Base-by-base conservation (phyloP, 1,284 basidiomycete species). In the Naganishia cerealis region DNA sequence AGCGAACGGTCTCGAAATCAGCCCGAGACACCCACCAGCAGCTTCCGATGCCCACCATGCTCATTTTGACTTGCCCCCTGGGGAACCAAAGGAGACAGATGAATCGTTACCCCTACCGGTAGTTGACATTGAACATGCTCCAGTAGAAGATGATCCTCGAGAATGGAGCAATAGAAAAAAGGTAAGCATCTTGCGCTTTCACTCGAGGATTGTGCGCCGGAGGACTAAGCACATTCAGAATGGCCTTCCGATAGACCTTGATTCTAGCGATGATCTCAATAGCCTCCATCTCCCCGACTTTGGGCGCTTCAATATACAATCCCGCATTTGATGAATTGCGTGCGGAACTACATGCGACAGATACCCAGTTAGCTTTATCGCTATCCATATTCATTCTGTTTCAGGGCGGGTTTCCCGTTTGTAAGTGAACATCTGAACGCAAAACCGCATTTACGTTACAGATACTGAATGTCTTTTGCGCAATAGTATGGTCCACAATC, bases 121-220 rank as follows among this genome's bases (percentile, higher is more conserved):
- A 0, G 48, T 83, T 16, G 87, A 89, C 76, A 88, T 89, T 66
- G 88, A 89, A 72, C 87, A 88, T 75, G 82, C 84, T 38, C 81
- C 84, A 15, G 90, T 93, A 3, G 78, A 83, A 10, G 85, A 94
- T 74, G 91, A 94, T 79, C 92, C 92, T 10, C 83, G 90, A 55
- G 75, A 83, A 71, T 94, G 92, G 92, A 86, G 86, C 1, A 69
- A 74, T 18, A 70, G 80, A 55, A 86, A 87, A 74, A 94, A 94
- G 84, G 77, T 80, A 56, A 68, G 78, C 75, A 46, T 67, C 36
- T 36, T 36, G 38, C 36, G 13, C 18, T 36, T 8, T 21, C 29
- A 29, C 13, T 2, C 38, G 16, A 16, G 36, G 46, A 40, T 63
- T 8, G 57, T 65, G 15, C 42, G n/a, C 29, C 63, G 26, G 21